These are phyloP conservation scores for Colletotrichum limetticola DNA, from an alignment of 2,329 filamentous ascomycete species.

Conservation along the genomic window DNA sequence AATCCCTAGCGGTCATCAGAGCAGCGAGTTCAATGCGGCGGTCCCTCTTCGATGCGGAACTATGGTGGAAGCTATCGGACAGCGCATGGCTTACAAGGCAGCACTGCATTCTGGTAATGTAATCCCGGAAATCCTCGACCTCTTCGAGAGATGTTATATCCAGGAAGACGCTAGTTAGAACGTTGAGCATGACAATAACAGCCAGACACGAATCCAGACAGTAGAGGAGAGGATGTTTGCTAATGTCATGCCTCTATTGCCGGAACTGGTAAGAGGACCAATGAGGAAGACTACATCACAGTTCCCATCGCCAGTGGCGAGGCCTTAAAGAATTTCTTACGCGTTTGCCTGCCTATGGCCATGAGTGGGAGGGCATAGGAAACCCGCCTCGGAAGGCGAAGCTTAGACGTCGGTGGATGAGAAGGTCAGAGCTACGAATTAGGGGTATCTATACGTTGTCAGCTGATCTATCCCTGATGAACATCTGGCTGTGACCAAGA, in stretches of 20 bases:
- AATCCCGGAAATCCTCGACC: neutral
- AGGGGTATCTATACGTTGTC: too few relatives aligned
- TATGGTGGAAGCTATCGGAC: neutral
- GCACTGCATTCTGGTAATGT: neutral
- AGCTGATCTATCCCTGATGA: too few relatives aligned
- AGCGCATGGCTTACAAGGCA: neutral
- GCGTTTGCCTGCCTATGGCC: too few relatives aligned
- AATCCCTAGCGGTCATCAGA: neutral
- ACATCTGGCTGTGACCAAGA: too few relatives aligned
- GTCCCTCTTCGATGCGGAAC: neutral
- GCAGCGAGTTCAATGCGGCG: neutral
- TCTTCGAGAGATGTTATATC: neutral
- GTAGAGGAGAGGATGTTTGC: neutral
- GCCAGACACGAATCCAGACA: neutral
- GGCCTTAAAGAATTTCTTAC: constrained; percentile 8
- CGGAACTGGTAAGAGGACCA: neutral
- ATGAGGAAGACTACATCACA: neutral
- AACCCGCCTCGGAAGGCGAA: too few relatives aligned
- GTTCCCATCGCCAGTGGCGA: neutral
- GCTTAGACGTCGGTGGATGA: too few relatives aligned
- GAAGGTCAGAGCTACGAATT: too few relatives aligned
- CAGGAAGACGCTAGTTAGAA: neutral
- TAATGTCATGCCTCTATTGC: neutral
- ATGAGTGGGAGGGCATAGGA: too few relatives aligned
- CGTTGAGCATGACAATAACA: neutral